A percentile compares a stretch with the other conserved stretches of the same genome.
Evolutionary conservation across 768 basidiomycete species (phyloP).

Genomic region (Kwoniella heveanensis): DNA sequence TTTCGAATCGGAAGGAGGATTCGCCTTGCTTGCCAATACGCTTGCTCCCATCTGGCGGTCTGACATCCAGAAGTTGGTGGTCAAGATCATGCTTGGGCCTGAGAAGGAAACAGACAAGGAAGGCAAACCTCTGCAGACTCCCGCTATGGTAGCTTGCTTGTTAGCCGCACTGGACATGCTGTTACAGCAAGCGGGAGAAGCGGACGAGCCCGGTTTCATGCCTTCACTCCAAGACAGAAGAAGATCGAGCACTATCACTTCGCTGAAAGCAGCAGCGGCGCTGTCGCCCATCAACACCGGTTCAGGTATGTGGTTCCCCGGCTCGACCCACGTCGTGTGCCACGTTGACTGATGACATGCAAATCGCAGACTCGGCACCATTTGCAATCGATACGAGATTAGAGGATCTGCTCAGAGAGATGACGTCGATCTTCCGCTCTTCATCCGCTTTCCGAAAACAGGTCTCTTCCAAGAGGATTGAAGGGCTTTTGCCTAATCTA

Average conservation of each 20-base stretch:
- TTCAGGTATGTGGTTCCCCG: conserved; percentile 4
- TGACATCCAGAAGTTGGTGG: conserved; percentile 67
- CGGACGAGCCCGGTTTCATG: conserved; percentile 24
- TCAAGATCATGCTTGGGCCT: conserved; percentile 68
- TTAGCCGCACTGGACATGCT: conserved; percentile 69
- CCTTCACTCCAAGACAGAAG: conserved; percentile 23
- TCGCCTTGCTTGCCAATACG: conserved; percentile 71
- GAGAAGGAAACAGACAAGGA: conserved; percentile 31
- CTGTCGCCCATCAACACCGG: conserved; percentile 27
- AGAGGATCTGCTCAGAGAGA: conserved; percentile 29
- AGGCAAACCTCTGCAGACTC: conserved; percentile 26
- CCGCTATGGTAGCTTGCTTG: conserved; percentile 66
- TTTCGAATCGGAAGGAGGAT: conserved; percentile 83
- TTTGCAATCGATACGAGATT: conserved; percentile 20
- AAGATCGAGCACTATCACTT: conserved; percentile 38
- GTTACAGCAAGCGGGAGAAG: conserved; percentile 54
- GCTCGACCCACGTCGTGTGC: not conserved
- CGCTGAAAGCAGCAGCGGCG: conserved; percentile 27
- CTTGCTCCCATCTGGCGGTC: conserved; percentile 71
- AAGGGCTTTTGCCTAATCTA: conserved; percentile 37
- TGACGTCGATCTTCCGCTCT: conserved; percentile 31
- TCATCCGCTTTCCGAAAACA: conserved; percentile 36
- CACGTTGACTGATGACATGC: not conserved
- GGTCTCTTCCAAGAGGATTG: conserved; percentile 33
- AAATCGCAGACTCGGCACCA: conserved; percentile 1